Evolutionary conservation across 2,329 filamentous ascomycete species (phyloP).

Genomic region (Fusarium paranaense): DNA sequence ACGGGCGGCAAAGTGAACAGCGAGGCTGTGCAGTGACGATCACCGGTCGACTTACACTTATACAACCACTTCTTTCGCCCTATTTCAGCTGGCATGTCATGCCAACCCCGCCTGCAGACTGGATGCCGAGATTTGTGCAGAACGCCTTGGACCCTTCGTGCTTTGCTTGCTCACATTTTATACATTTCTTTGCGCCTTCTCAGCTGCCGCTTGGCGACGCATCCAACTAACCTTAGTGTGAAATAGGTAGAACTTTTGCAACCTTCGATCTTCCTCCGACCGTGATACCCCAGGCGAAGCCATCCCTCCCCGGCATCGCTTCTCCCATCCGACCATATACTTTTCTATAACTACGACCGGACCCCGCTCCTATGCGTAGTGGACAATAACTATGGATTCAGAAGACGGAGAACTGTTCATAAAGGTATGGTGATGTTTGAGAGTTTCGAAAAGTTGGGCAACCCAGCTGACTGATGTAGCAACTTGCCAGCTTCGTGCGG

Average conservation of each 20-base stretch:
- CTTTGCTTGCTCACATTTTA: constrained; percentile 10
- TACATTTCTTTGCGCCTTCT: constrained; percentile 17
- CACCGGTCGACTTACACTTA: constrained; percentile 23
- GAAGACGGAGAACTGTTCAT: constrained; percentile 92
- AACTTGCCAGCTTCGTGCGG: constrained; percentile 94
- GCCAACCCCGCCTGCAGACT: constrained; percentile 4
- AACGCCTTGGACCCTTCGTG: constrained; percentile 8
- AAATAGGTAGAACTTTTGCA: constrained; percentile 36
- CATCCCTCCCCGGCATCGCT: constrained; percentile 7
- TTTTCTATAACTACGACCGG: constrained; percentile 1
- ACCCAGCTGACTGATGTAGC: constrained; percentile 67
- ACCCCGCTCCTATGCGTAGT: constrained; percentile 41
- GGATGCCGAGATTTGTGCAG: constrained; percentile 13
- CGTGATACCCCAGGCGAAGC: constrained; percentile 29
- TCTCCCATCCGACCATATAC: constrained; percentile 13
- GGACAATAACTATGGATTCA: constrained; percentile 77
- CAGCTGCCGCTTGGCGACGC: constrained; percentile 21
- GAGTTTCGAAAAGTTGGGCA: constrained; percentile 4
- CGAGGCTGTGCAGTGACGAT: constrained; percentile 31
- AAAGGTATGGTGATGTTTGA: constrained; percentile 68
- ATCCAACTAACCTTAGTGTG: constrained; percentile 36
- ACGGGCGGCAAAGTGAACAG: constrained; percentile 27
- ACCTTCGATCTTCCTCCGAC: constrained; percentile 23
- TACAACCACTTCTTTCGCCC: constrained; percentile 6
- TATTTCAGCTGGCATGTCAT: constrained; percentile 2